phyloP scores from a whole-genome alignment of 148 eudicot species.

The Silene conica region DNA sequence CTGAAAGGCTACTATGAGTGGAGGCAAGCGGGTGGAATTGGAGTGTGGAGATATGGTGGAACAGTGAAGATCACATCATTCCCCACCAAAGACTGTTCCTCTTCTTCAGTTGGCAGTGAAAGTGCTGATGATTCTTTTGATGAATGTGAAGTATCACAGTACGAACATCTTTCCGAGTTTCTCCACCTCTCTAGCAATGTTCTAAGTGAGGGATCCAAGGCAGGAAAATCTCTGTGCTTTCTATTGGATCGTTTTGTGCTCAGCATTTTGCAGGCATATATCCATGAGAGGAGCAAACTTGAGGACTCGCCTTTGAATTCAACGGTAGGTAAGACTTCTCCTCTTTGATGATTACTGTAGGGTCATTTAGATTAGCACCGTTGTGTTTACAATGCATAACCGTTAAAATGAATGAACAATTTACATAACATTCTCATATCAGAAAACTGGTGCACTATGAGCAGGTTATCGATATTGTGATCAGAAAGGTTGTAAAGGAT shows the following conservation, averaged over 20 bases:
- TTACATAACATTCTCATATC: slow-evolving; percentile 11
- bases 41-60: slow-evolving; percentile 97
- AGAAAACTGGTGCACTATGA: slow-evolving; percentile 7
- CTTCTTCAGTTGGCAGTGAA: slow-evolving; percentile 73
- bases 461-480: slow-evolving; percentile 74
- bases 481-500: slow-evolving; percentile 75
- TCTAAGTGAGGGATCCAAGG: slow-evolving; percentile 53
- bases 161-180: slow-evolving; percentile 64
- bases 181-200: slow-evolving; percentile 61
- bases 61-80: slow-evolving; percentile 74
- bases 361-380: background rate
- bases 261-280: slow-evolving; percentile 58
- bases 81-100: slow-evolving; percentile 56
- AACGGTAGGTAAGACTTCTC: slow-evolving; percentile 87
- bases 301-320: slow-evolving; percentile 69
- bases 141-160: slow-evolving; percentile 72
- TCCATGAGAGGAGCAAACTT: slow-evolving; percentile 42
- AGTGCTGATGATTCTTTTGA: slow-evolving; percentile 81
- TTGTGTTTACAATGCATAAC: too few species aligned
- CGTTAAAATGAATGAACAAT: background rate
- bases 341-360: background rate
- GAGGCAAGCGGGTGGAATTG: slow-evolving; percentile 89
- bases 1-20: slow-evolving; percentile 90
- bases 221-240: slow-evolving; percentile 44
- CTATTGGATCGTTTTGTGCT: slow-evolving; percentile 70